Conservation (phyloP, 2,329 filamentous ascomycete species). For the Aspergillus sp. region DNA sequence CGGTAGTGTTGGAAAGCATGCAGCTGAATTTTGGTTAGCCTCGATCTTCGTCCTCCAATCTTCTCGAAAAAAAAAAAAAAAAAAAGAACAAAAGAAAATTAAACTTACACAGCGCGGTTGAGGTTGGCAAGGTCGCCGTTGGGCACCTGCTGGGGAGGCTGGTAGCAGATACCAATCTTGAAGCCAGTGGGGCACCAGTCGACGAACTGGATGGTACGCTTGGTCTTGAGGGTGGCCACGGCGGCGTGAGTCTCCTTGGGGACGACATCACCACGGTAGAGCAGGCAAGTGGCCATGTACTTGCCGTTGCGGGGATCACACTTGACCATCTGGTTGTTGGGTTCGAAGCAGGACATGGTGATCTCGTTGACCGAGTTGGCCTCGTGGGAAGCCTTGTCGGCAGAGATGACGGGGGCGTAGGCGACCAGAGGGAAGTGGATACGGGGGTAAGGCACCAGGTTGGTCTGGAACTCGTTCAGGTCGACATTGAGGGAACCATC, state of each 20-base stretch:
- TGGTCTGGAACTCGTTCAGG: conserved; percentile 99
- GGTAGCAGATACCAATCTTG: conserved; percentile 99
- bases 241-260: conserved; percentile 92
- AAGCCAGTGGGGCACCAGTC: conserved; percentile 99
- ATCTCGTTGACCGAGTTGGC: conserved; percentile 98
- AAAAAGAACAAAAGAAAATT: too few species aligned
- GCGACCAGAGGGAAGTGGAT: conserved; percentile 99
- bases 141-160: conserved; percentile 91
- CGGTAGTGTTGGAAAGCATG: conserved; percentile 94
- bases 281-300: conserved; percentile 98
- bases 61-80: too few species aligned
- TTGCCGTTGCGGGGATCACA: conserved; percentile 98
- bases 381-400: conserved; percentile 94
- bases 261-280: conserved; percentile 98
- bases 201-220: conserved; percentile 98
- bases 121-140: conserved; percentile 98
- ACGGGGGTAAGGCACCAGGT: conserved; percentile 96
- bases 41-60: background rate
- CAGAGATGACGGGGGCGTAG: conserved; percentile 90
- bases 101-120: conserved; percentile 95
- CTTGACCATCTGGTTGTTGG: conserved; percentile 99
- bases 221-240: conserved; percentile 96
- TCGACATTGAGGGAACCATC: conserved; percentile 99
- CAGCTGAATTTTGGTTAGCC: conserved; percentile 56
- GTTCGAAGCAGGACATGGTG: conserved; percentile 98